Evolutionary conservation across 495 filamentous ascomycete genomes (phyloP).

Genomic region (Xylaria grammica): DNA sequence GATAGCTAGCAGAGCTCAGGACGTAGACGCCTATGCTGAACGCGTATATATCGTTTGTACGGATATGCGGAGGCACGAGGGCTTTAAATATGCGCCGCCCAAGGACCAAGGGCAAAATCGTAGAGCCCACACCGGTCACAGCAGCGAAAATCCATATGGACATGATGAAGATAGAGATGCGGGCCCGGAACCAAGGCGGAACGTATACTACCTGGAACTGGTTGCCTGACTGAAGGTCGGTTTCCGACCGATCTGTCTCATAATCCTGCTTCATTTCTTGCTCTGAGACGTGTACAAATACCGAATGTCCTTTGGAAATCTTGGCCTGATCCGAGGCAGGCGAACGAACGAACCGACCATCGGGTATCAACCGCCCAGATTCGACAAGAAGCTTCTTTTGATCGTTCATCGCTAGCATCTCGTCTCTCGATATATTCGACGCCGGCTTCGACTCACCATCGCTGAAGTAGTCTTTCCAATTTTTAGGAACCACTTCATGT

Average conservation of each 20-base stretch:
- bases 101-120: slow-evolving; percentile 82
- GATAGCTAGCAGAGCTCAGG: slow-evolving; percentile 68
- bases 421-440: slow-evolving; percentile 26
- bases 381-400: slow-evolving; percentile 49
- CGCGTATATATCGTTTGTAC: slow-evolving; percentile 94
- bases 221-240: slow-evolving; percentile 68
- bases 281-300: slow-evolving; percentile 83
- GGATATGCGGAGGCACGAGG: slow-evolving; percentile 67
- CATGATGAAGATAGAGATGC: slow-evolving; percentile 84
- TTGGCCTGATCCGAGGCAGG: slow-evolving; percentile 93
- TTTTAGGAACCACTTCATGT: slow-evolving; percentile 40
- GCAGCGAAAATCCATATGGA: slow-evolving; percentile 94
- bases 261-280: slow-evolving; percentile 70
- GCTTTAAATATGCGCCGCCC: slow-evolving; percentile 76
- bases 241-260: slow-evolving; percentile 53
- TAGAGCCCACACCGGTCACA: slow-evolving; percentile 84
- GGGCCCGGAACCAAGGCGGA: slow-evolving; percentile 79
- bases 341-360: slow-evolving; percentile 87
- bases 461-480: slow-evolving; percentile 49
- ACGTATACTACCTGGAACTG: slow-evolving; percentile 86
- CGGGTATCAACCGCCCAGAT: slow-evolving; percentile 52
- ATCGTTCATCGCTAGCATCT: slow-evolving; percentile 28
- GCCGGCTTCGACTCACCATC: slow-evolving; percentile 41
- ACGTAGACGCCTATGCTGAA: slow-evolving; percentile 87
- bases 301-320: slow-evolving; percentile 78